Base-by-base conservation (phyloP, 495 filamentous ascomycete genomes). In the Neurospora sp. region DNA sequence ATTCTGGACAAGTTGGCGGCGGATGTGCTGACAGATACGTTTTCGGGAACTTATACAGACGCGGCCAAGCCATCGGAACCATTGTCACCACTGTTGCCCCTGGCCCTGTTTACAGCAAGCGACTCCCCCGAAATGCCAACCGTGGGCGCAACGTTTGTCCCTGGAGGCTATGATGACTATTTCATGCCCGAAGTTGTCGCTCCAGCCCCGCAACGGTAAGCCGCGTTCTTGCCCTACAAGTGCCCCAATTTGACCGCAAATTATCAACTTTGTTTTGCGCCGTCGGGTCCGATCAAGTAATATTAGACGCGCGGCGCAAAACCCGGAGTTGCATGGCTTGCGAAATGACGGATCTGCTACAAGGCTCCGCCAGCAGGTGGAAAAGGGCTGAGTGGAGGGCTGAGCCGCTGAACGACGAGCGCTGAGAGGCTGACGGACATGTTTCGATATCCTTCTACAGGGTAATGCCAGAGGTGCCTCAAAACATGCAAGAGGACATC, bases 161-260 rank as follows among this genome's bases (percentile, higher is more conserved):
- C 96, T 76, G 93, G 94, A 79, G 92, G 91, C 45, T 85, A 88
- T 74, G 95, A 98, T 85, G 93, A 97, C 83, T 98, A 93, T 77
- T 93, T 91, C 82, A 91, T 89, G 86, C 89, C 88, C 42, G 85
- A 87, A 72, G 85, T 87, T 72, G 72, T 86, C 69, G 85, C 85
- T 75, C 95, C 95, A 73, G 85, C 92, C 75, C 95, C 95, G 75
- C 94, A 98, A 87, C 89, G 95, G 95, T 98, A 81, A 78, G 91
- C 84, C 41, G 53, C 65, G 70, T 27, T 53, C 71, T 69, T 69
- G 75, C 75, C 68, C 40, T 48, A 18, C 39, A 27, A 35, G 27
- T 14, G 14, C 14, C 27, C 27, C 53, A 65, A 65, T 65, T 65
- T 65, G 27, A 16, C 27, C 14, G 27, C 53, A 65, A 65, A 65